Conservation (phyloP, 78 protist species). For the Emiliania huxleyi region DNA sequence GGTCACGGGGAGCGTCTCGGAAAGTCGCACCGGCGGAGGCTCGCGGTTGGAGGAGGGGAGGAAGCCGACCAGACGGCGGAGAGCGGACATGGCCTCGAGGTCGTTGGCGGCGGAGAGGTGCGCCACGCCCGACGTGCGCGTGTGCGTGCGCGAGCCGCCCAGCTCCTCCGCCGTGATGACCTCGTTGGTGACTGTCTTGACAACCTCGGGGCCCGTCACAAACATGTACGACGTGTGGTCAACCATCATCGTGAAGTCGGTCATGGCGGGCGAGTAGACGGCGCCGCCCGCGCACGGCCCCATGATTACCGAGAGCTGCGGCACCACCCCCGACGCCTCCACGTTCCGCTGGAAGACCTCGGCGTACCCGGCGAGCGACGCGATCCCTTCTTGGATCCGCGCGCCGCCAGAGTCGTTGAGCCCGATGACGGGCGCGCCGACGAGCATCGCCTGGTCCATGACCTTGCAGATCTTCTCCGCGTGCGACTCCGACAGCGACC, state of each 20-base stretch:
- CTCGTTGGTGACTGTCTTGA: conserved; percentile 85
- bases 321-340: conserved; percentile 91
- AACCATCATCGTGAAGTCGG: conserved; percentile 95
- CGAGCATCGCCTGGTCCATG: conserved; percentile 95
- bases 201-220: conserved; percentile 98
- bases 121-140: conserved; percentile 49
- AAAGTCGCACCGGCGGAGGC: conserved; percentile 73
- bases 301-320: conserved; percentile 71
- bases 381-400: conserved; percentile 97
- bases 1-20: too few relatives aligned
- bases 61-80: background rate
- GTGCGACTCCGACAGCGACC: conserved; percentile 89
- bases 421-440: conserved; percentile 97
- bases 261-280: conserved; percentile 96
- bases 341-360: conserved; percentile 87
- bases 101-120: conserved; percentile 88
- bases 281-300: conserved; percentile 99
- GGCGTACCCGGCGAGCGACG: conserved; percentile 95
- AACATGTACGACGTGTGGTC: conserved; percentile 87
- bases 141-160: conserved; percentile 86
- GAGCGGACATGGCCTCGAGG: conserved; percentile 67
- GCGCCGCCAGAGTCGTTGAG: conserved; percentile 98
- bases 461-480: conserved; percentile 97
- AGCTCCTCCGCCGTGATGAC: conserved; percentile 88
- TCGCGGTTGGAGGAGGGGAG: conserved; percentile 58